Evolutionary conservation across 2,329 filamentous ascomycete genomes (phyloP).

Genomic region (Aspergillus sp.): DNA sequence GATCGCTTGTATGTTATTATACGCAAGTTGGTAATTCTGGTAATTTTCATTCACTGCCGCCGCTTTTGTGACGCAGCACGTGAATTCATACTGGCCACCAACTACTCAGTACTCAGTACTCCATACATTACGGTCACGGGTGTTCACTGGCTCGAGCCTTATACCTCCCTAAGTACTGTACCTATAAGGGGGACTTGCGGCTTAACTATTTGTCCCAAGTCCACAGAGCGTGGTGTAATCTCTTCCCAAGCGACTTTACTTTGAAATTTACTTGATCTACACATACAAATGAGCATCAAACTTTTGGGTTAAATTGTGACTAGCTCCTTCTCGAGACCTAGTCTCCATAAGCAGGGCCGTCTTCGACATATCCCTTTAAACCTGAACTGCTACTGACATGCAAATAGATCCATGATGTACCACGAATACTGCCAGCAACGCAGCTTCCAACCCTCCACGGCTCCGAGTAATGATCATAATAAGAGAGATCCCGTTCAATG

Average conservation of each 20-base stretch:
- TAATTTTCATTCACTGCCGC: not conserved
- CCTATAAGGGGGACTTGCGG: not conserved
- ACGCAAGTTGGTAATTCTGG: not conserved
- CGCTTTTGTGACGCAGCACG: too few relatives aligned
- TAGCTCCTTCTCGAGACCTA: slow-evolving; percentile 31
- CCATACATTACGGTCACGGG: too few relatives aligned
- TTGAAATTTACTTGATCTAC: not conserved
- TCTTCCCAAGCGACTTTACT: not conserved
- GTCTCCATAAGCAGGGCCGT: slow-evolving; percentile 25
- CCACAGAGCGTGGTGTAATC: not conserved
- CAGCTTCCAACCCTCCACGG: slow-evolving; percentile 37
- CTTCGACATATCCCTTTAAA: slow-evolving; percentile 22
- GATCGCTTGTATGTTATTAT: not conserved
- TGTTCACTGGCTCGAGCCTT: too few relatives aligned
- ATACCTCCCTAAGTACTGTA: too few relatives aligned
- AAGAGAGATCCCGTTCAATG: slow-evolving; percentile 26
- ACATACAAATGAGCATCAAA: slow-evolving; percentile 16
- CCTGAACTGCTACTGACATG: slow-evolving; percentile 24
- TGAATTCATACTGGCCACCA: too few relatives aligned
- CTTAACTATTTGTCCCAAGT: not conserved
- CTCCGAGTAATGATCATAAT: slow-evolving; percentile 34
- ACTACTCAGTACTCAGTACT: too few relatives aligned
- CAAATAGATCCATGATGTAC: slow-evolving; percentile 23
- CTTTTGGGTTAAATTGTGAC: slow-evolving; percentile 22
- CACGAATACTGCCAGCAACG: slow-evolving; percentile 35